Evolutionary conservation across 1,139 yeast species (phyloP), one percentile per base, ranked within the genome.

Genomic region (Yamadazyma atmosphaerica): DNA sequence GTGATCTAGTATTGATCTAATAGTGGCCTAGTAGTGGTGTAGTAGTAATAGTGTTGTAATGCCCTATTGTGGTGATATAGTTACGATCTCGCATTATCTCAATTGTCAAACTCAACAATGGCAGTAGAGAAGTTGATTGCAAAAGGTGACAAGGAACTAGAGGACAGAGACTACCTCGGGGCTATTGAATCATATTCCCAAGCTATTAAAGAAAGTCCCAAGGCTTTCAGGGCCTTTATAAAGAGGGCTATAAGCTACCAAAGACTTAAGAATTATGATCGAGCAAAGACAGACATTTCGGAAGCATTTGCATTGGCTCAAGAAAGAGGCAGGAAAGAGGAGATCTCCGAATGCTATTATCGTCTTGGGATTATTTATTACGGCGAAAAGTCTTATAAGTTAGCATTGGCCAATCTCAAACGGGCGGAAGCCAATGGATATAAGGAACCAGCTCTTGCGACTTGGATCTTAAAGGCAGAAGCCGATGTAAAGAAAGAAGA

Each of bases 301-400:
- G 56, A 60, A 18, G 92, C 94, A 0, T 68, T 80, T 28, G 56
- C 62, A 1, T 52, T 77, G 21, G 89, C 94, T 0, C 60, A 63
- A 28, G 61, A 58, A 4, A 60, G 77, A 33, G 83, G 82, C 0
- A 75, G 69, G 38, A 63, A 81, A 42, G 63, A 65, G 3, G 74
- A 73, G n/a, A 66, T 83, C 29, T 85, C 79, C 0, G 63, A 71
- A 22, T 79, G 83, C 18, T 76, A 83, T 50, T 79, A 81, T 53
- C 69, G 86, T 30, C 63, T 82, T 39, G 86, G 79, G 8, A 60
- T 81, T 41, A 61, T 75, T 16, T 64, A 63, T 43, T 79, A 69
- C 51, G 63, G 68, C 33, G 65, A 73, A 43, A 79, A 77, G 46
- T 62, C 74, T 11, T 68, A 61, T 42, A 58, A 57, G 9, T 60